Evolutionary conservation across 768 basidiomycete species (phyloP).

Genomic region (Russula virescens): DNA sequence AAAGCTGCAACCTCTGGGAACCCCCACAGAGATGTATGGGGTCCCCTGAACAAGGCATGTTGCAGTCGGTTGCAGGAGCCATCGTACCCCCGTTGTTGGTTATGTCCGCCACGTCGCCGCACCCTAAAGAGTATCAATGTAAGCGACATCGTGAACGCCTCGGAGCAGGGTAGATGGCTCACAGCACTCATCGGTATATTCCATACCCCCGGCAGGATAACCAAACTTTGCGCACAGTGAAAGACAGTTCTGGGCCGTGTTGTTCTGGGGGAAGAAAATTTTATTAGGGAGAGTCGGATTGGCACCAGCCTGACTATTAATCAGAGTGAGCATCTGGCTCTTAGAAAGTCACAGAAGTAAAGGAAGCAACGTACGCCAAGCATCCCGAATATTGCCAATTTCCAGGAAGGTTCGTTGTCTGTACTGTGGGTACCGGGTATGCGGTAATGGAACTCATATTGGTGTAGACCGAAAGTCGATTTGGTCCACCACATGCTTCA

Average conservation of each 20-base stretch:
- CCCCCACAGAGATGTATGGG: slow-evolving; percentile 64
- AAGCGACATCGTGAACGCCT: not conserved
- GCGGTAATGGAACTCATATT: slow-evolving; percentile 44
- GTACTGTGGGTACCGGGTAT: slow-evolving; percentile 51
- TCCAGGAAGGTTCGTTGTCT: slow-evolving; percentile 56
- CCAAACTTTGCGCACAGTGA: slow-evolving; percentile 65
- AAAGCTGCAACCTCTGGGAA: slow-evolving; percentile 40
- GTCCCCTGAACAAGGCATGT: slow-evolving; percentile 60
- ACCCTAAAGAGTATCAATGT: slow-evolving; percentile 39
- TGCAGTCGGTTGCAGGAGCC: slow-evolving; percentile 37
- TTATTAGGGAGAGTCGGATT: slow-evolving; percentile 57
- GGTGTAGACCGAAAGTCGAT: slow-evolving; percentile 62
- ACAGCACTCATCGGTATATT: slow-evolving; percentile 73
- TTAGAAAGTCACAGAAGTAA: not conserved
- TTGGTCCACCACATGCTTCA: slow-evolving; percentile 67
- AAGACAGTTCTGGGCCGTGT: slow-evolving; percentile 59
- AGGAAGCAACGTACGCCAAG: slow-evolving; percentile 41
- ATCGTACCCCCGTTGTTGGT: slow-evolving; percentile 30
- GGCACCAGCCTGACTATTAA: slow-evolving; percentile 41
- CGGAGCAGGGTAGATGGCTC: slow-evolving; percentile 29
- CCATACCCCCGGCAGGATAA: slow-evolving; percentile 64
- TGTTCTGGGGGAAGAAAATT: slow-evolving; percentile 53
- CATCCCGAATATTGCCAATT: slow-evolving; percentile 64
- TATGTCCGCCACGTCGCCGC: slow-evolving; percentile 62
- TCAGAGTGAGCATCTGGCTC: not conserved